Evolutionary conservation across 2,329 filamentous ascomycete genomes (phyloP).

Genomic region (Pseudocercospora fuligena): DNA sequence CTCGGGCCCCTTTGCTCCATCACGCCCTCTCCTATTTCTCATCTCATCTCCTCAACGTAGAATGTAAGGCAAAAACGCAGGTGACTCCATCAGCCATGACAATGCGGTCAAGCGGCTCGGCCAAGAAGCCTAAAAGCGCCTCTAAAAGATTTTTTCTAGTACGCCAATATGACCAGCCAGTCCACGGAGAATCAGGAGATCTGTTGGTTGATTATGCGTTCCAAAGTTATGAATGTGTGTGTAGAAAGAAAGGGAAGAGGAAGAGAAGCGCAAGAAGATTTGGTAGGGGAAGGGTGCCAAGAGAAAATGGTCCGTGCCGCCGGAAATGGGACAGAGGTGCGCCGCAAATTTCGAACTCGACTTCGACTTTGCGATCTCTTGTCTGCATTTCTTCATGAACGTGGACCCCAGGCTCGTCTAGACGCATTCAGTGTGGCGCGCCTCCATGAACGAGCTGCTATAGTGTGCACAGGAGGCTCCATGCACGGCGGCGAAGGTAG

Average conservation of each 20-base stretch:
- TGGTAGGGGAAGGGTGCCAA: constrained; percentile 7
- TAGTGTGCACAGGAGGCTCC: not conserved
- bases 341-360: constrained; percentile 2
- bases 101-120: constrained; percentile 27
- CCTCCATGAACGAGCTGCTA: too few relatives aligned
- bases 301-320: not conserved
- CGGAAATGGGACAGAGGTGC: not conserved
- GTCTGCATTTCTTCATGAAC: not conserved
- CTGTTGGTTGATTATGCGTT: constrained; percentile 39
- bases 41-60: not conserved
- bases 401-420: not conserved
- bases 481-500: not conserved
- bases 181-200: constrained; percentile 29
- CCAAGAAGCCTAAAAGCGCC: constrained; percentile 34
- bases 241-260: constrained; percentile 24
- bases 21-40: not conserved
- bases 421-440: too few relatives aligned
- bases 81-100: constrained; percentile 33
- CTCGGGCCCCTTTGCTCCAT: too few relatives aligned
- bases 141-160: constrained; percentile 30
- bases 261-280: constrained; percentile 5
- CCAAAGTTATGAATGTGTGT: constrained; percentile 29
- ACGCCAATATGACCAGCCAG: constrained; percentile 39
- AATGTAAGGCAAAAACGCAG: constrained; percentile 37
- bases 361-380: not conserved